Evolutionary conservation across 2,329 filamentous ascomycete species (phyloP).

Genomic region (Penicillium psychrosexuale): DNA sequence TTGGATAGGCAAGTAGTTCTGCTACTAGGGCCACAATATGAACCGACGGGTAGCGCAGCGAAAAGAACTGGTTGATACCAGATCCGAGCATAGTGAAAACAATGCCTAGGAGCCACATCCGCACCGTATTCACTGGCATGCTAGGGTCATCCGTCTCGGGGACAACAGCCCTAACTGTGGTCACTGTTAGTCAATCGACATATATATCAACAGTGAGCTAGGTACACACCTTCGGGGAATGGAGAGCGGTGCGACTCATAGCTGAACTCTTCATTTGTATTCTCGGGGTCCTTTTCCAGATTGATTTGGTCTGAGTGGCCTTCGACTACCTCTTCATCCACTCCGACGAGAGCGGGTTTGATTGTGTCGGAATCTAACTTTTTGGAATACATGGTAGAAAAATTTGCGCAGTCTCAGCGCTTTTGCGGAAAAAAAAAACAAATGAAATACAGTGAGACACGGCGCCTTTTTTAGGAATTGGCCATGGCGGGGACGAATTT

Average conservation of each 20-base stretch:
- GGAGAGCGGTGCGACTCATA: conserved; percentile 28
- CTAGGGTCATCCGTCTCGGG: conserved; percentile 30
- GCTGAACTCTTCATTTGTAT: conserved; percentile 19
- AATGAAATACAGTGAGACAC: neutral
- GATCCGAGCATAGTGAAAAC: conserved; percentile 44
- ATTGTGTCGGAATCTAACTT: neutral
- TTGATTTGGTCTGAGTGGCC: neutral
- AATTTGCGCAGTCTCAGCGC: neutral
- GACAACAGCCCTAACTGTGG: conserved; percentile 26
- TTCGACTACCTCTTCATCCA: neutral
- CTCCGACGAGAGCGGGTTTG: neutral
- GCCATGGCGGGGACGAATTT: neutral
- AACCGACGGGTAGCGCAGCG: conserved; percentile 47
- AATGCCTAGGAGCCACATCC: conserved; percentile 47
- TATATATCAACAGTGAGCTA: neutral
- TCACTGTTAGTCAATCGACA: neutral
- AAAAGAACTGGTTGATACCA: conserved; percentile 50
- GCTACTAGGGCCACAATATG: conserved; percentile 48
- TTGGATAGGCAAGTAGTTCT: conserved; percentile 45
- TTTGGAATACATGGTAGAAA: neutral
- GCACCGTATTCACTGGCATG: conserved; percentile 29
- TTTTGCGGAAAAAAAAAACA: neutral
- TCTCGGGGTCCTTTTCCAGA: neutral
- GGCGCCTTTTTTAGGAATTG: neutral
- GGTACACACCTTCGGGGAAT: conserved; percentile 22